A percentile compares a stretch with the other conserved stretches of the same genome.
phyloP scores from a whole-genome alignment of 345 rosid species.

The Microthlaspi erraticum region DNA sequence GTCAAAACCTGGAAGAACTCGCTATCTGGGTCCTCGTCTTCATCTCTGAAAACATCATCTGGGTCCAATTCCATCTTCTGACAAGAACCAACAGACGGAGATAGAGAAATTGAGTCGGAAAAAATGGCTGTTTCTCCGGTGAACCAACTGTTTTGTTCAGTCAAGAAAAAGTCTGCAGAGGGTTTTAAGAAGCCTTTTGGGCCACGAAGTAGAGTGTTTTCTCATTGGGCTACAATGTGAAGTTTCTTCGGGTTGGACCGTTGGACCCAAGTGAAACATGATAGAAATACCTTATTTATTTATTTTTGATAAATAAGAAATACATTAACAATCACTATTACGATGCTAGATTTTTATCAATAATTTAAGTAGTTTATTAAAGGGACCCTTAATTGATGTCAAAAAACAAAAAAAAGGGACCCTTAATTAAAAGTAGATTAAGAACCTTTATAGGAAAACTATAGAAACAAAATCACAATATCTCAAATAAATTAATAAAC shows the following conservation, averaged over 20 bases:
- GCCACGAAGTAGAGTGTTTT: not conserved
- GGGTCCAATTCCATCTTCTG: constrained; percentile 75
- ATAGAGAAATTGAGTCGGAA: not conserved
- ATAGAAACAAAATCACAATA: too few relatives aligned
- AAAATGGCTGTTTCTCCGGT: not conserved
- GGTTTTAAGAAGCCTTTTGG: constrained; percentile 32
- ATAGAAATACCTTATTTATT: too few relatives aligned
- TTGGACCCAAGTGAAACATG: not conserved
- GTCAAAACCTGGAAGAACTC: constrained; percentile 62
- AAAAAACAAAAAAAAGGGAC: too few relatives aligned
- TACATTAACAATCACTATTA: too few relatives aligned
- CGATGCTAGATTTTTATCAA: too few relatives aligned
- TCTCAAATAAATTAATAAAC: too few relatives aligned
- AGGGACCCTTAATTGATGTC: too few relatives aligned
- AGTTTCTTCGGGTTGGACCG: not conserved
- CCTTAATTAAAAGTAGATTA: too few relatives aligned
- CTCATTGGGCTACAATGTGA: not conserved
- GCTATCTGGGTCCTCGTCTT: constrained; percentile 70
- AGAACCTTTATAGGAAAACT: too few relatives aligned
- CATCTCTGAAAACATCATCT: constrained; percentile 89
- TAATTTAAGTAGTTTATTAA: too few relatives aligned
- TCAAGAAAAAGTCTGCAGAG: not conserved
- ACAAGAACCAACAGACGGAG: not conserved
- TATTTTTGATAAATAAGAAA: too few relatives aligned
- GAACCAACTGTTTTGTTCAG: not conserved